Base-by-base conservation (phyloP, 1,139 yeast genomes). In the Pichia terricola region DNA sequence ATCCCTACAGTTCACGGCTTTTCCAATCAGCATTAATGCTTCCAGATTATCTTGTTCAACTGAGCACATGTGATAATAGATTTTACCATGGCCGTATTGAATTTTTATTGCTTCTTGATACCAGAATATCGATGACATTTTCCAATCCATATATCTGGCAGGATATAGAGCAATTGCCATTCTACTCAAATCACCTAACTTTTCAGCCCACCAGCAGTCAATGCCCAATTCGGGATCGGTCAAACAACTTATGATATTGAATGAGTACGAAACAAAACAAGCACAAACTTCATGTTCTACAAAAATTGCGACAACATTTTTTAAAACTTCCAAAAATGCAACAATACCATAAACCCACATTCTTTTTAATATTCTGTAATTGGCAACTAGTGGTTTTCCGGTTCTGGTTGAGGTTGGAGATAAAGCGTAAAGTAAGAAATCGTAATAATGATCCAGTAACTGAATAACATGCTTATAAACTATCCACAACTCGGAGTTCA, bases 301-400 rank as follows among this genome's bases (percentile, higher is more conserved):
- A 56, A 65, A 58, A 43, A 66, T 46, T 38, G 64, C 59, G 54
- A 79, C 77, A 42, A 82, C 81, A 58, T 81, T 82, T 56, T 83
- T 83, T 57, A 83, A 65, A n/a, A 83, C 87, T 60, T 83, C 94
- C 41, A 83, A 65, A 52, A 82, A 81, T 32, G 81, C 86, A 26
- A 83, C 88, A 6, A 84, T 77, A 26, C 94, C 94, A 59, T 82
- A 83, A 8, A 83, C 89, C 91, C 91, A 83, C 70, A 83, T 71
- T 53, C 91, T 67, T 52, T 89, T 68, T 36, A 85, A 85, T 40
- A 83, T 81, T 59, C 86, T 77, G 60, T 83, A 83, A 40, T 81
- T 73, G 51, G 81, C 82, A 7, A 82, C 85, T 39, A 82, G 76
- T 52, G 81, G 83, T 56, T 77, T 78, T 3, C 91, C 89, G 0